Percentiles rank a stretch among this genome's conserved stretches.
Conservation (phyloP, 2,329 filamentous ascomycete species). For the Aureobasidium sp. region DNA sequence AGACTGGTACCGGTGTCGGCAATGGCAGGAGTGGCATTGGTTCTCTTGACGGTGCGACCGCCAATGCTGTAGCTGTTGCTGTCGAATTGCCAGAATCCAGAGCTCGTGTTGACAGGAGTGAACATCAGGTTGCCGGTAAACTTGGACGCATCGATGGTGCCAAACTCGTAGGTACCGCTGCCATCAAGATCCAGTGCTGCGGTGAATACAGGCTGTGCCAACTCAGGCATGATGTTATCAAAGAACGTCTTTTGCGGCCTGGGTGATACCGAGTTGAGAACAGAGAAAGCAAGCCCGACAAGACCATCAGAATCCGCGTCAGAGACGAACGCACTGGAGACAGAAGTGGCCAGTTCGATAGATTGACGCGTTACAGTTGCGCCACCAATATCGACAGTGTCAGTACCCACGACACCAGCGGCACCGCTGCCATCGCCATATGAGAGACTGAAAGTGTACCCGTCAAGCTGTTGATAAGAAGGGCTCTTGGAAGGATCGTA, state of each 20-base stretch:
- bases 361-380: conserved; percentile 55
- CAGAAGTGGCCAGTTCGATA: conserved; percentile 57
- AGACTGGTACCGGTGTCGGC: conserved; percentile 56
- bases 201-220: conserved; percentile 63
- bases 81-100: conserved; percentile 64
- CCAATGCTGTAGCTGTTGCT: conserved; percentile 52
- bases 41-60: conserved; percentile 49
- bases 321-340: conserved; percentile 52
- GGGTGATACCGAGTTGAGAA: conserved; percentile 58
- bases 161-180: conserved; percentile 66
- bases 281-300: conserved; percentile 60
- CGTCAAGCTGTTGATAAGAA: conserved; percentile 43
- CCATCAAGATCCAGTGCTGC: conserved; percentile 57
- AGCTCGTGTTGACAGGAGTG: conserved; percentile 52
- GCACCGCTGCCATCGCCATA: conserved; percentile 64
- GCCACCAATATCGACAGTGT: conserved; percentile 61
- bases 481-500: conserved; percentile 49
- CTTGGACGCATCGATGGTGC: conserved; percentile 57
- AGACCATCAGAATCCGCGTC: conserved; percentile 62
- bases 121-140: conserved; percentile 58
- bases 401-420: conserved; percentile 58
- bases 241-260: conserved; percentile 64
- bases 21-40: conserved; percentile 38
- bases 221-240: conserved; percentile 56
- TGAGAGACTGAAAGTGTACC: conserved; percentile 54